phyloP scores from a whole-genome alignment of 768 basidiomycete species.

The Kwoniella mangroviensis region DNA sequence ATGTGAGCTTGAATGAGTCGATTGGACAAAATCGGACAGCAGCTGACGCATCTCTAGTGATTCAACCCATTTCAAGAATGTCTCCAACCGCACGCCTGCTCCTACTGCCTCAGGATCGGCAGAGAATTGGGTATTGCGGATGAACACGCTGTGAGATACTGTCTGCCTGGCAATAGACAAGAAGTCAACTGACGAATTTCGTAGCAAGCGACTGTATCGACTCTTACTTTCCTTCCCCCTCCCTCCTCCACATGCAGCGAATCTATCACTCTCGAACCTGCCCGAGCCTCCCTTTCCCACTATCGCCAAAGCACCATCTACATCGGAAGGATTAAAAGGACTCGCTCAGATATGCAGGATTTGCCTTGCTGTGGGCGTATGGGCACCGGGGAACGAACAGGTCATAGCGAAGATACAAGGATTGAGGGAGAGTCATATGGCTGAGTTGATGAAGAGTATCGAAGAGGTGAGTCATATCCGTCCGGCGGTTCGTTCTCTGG shows the following conservation, averaged over 20 bases:
- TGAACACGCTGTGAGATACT: slow-evolving; percentile 44
- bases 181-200: background rate
- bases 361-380: slow-evolving; percentile 82
- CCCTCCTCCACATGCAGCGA: slow-evolving; percentile 38
- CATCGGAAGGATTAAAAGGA: slow-evolving; percentile 60
- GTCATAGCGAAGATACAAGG: slow-evolving; percentile 88
- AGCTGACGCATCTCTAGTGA: slow-evolving; percentile 32
- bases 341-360: slow-evolving; percentile 77
- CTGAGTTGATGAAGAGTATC: slow-evolving; percentile 88
- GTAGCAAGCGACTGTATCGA: slow-evolving; percentile 50
- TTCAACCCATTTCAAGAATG: slow-evolving; percentile 46
- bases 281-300: slow-evolving; percentile 87
- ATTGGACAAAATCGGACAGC: no score
- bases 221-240: slow-evolving; percentile 47
- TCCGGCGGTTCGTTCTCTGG: no score
- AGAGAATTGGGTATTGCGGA: slow-evolving; percentile 52
- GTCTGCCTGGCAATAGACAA: background rate
- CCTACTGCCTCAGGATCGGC: slow-evolving; percentile 23
- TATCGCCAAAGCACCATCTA: slow-evolving; percentile 75
- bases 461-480: slow-evolving; percentile 85
- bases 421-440: slow-evolving; percentile 80
- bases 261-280: slow-evolving; percentile 60
- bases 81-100: slow-evolving; percentile 14
- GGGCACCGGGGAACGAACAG: slow-evolving; percentile 83
- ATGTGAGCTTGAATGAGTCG: slow-evolving; percentile 26